These are phyloP conservation scores for Paramecium caudatum DNA, from an alignment of 73 alveolate species.

Conservation along the genomic window DNA sequence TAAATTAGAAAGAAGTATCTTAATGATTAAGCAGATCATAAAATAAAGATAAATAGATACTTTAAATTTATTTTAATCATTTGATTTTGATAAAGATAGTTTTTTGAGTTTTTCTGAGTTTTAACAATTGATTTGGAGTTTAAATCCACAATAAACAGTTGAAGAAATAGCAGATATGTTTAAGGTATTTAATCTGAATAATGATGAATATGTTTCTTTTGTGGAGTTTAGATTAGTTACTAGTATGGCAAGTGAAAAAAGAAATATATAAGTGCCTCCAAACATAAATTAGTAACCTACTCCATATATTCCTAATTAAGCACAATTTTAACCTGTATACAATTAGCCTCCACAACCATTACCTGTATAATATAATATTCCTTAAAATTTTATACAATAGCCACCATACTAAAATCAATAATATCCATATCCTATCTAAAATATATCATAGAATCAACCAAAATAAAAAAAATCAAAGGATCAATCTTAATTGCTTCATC, in stretches of 20 bases:
- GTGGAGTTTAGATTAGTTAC: conserved; percentile 26
- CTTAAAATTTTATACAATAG: neutral
- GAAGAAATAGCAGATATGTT: conserved; percentile 40
- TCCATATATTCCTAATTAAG: neutral
- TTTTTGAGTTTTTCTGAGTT: neutral
- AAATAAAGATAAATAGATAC: conserved; percentile 11
- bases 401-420: neutral
- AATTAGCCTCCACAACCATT: neutral
- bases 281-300: neutral
- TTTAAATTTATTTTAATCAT: neutral
- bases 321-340: too few species aligned
- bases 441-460: neutral
- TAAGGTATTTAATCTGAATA: neutral
- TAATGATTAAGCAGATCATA: neutral
- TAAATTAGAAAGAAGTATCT: conserved; percentile 8
- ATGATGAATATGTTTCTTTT: conserved; percentile 20
- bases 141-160: conserved; percentile 1
- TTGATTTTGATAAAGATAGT: conserved; percentile 29
- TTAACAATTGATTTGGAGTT: conserved; percentile 10
- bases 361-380: neutral
- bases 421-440: neutral
- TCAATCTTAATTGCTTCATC: neutral
- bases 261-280: neutral
- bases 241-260: conserved; percentile 12
- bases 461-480: neutral